Evolutionary conservation across 2,329 filamentous ascomycete species (phyloP).

Genomic region (Paraphaeosphaeria sporulosa): DNA sequence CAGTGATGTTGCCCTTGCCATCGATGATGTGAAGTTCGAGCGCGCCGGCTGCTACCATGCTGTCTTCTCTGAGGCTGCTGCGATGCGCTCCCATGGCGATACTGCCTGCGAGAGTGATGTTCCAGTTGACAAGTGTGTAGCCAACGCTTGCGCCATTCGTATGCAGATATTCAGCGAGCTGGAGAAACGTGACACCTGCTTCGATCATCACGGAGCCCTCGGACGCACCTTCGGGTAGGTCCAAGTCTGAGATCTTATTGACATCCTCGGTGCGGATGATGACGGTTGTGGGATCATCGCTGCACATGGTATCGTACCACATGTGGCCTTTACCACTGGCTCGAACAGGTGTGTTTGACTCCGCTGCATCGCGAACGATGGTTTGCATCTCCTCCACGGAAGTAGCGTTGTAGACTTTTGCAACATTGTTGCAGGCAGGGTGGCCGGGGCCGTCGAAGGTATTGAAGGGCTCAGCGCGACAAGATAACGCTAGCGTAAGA

Average conservation of each 20-base stretch:
- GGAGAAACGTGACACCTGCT: slow-evolving; percentile 59
- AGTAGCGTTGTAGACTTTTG: slow-evolving; percentile 54
- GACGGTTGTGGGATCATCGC: slow-evolving; percentile 56
- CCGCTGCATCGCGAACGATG: slow-evolving; percentile 53
- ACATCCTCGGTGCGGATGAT: slow-evolving; percentile 58
- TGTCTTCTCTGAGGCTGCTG: slow-evolving; percentile 57
- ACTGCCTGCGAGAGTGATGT: slow-evolving; percentile 60
- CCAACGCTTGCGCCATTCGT: slow-evolving; percentile 56
- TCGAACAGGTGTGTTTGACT: slow-evolving; percentile 52
- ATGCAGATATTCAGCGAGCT: slow-evolving; percentile 60
- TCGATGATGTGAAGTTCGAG: slow-evolving; percentile 60
- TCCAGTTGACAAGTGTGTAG: slow-evolving; percentile 63
- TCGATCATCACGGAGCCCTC: slow-evolving; percentile 59
- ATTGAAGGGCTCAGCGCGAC: slow-evolving; percentile 44
- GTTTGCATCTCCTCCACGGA: slow-evolving; percentile 55
- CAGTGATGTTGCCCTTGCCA: slow-evolving; percentile 54
- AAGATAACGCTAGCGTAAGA: slow-evolving; percentile 1
- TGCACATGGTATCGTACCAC: slow-evolving; percentile 64
- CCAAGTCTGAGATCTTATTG: slow-evolving; percentile 56
- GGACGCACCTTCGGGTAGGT: slow-evolving; percentile 39
- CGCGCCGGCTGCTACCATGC: slow-evolving; percentile 60
- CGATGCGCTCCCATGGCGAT: slow-evolving; percentile 63
- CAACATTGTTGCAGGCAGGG: slow-evolving; percentile 53
- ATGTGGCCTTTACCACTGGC: slow-evolving; percentile 61
- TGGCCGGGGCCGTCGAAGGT: slow-evolving; percentile 61